A percentile compares a stretch with the other conserved stretches of the same genome.
Evolutionary conservation across 2,329 filamentous ascomycete species (phyloP).

Genomic region (Fusarium sp.): DNA sequence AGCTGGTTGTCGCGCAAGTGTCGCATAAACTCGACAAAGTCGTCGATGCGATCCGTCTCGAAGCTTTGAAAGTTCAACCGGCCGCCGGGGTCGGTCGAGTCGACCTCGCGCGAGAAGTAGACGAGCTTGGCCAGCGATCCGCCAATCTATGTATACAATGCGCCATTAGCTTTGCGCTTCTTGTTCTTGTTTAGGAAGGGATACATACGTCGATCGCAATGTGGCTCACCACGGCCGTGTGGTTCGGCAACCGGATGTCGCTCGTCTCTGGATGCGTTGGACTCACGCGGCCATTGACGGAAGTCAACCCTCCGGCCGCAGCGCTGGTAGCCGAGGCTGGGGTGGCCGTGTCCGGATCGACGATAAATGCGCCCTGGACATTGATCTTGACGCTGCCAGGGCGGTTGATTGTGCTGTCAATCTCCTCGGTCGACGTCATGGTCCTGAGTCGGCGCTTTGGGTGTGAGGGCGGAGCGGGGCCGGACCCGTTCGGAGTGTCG

Average conservation of each 20-base stretch:
- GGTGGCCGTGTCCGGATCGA: conserved; percentile 78
- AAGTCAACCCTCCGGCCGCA: conserved; percentile 16
- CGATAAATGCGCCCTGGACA: conserved; percentile 95
- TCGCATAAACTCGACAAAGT: conserved; percentile 92
- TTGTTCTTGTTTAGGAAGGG: conserved; percentile 17
- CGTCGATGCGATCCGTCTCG: conserved; percentile 93
- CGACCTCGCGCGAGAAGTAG: conserved; percentile 92
- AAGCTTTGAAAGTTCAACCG: conserved; percentile 96
- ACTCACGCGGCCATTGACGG: conserved; percentile 57
- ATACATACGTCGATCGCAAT: conserved; percentile 90
- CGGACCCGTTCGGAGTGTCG: conserved; percentile 20
- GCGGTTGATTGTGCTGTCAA: conserved; percentile 70
- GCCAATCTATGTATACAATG: conserved; percentile 76
- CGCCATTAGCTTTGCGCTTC: conserved; percentile 26
- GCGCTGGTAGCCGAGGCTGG: conserved; percentile 54
- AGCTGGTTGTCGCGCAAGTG: conserved; percentile 86
- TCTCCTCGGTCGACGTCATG: conserved; percentile 66
- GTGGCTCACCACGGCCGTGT: conserved; percentile 95
- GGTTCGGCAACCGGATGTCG: conserved; percentile 95
- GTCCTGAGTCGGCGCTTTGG: conserved; percentile 45
- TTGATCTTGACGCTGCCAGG: conserved; percentile 90
- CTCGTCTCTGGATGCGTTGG: conserved; percentile 77
- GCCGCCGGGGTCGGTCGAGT: conserved; percentile 83
- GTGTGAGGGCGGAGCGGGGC: conserved; percentile 14
- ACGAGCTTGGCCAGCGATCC: conserved; percentile 96